A percentile compares a stretch with the other conserved stretches of the same genome.
Conservation (phyloP, 2,329 filamentous ascomycete species). For the Penicillium sp. region DNA sequence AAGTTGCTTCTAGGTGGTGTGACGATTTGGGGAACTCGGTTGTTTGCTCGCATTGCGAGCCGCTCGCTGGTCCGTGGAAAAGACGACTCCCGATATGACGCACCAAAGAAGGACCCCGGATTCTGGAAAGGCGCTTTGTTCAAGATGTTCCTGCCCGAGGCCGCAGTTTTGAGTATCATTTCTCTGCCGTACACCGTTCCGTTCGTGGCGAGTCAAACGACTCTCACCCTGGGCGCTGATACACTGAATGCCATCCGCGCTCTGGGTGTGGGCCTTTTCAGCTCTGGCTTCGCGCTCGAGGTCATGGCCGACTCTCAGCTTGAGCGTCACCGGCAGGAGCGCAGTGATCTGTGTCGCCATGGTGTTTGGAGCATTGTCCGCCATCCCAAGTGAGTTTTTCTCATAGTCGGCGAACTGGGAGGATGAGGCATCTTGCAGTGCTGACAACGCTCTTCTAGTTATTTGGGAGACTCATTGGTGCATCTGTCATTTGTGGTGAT, state of each 20-base stretch:
- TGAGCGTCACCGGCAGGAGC: conserved; percentile 44
- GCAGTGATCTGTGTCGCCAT: conserved; percentile 44
- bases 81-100: conserved; percentile 53
- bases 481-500: conserved; percentile 56
- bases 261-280: conserved; percentile 51
- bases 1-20: conserved; percentile 52
- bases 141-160: conserved; percentile 53
- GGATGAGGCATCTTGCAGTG: neutral
- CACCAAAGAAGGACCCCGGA: conserved; percentile 45
- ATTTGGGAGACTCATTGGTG: conserved; percentile 55
- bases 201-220: conserved; percentile 35
- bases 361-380: conserved; percentile 58
- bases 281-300: conserved; percentile 52
- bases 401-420: too few species aligned
- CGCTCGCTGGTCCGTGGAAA: conserved; percentile 46
- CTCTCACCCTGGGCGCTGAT: conserved; percentile 29
- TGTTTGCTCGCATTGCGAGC: conserved; percentile 51
- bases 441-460: conserved; percentile 36
- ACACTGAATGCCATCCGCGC: conserved; percentile 26
- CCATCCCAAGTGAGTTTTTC: conserved; percentile 53
- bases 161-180: conserved; percentile 52
- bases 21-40: conserved; percentile 52
- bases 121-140: conserved; percentile 56
- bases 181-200: conserved; percentile 53
- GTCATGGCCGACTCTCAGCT: conserved; percentile 53